These are phyloP conservation scores for Spraguea lophii DNA, from an alignment of 371 early-diverging fungal genomes.

Conservation along the genomic window DNA sequence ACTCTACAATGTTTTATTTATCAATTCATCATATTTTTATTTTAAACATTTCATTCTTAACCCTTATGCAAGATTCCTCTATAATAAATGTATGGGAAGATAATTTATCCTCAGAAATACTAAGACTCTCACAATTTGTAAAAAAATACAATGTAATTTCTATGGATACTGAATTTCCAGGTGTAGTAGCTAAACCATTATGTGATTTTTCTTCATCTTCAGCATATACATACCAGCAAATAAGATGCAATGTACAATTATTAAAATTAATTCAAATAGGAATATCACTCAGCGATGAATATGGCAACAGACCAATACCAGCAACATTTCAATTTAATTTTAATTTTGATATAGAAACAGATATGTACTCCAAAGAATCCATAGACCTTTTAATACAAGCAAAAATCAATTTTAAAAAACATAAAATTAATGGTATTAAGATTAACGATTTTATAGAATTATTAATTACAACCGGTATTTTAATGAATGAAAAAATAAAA, in stretches of 20 bases:
- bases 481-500: constrained; percentile 66
- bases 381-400: constrained; percentile 82
- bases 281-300: constrained; percentile 73
- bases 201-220: constrained; percentile 55
- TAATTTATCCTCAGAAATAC: constrained; percentile 83
- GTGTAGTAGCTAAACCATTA: constrained; percentile 89
- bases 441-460: constrained; percentile 84
- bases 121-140: constrained; percentile 61
- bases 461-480: constrained; percentile 80
- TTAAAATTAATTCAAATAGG: constrained; percentile 94
- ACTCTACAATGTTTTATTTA: no score
- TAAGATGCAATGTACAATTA: constrained; percentile 90
- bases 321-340: constrained; percentile 99
- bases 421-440: constrained; percentile 85
- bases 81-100: constrained; percentile 69
- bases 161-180: constrained; percentile 99
- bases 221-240: constrained; percentile 59
- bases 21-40: no score
- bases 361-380: constrained; percentile 97
- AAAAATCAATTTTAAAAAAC: constrained; percentile 87
- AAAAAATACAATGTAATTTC: constrained; percentile 76
- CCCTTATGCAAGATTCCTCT: no score
- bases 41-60: no score
- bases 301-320: constrained; percentile 68
- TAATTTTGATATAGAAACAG: constrained; percentile 69